Conservation (phyloP, 345 rosid species). For the Crucihimalaya himalaica region DNA sequence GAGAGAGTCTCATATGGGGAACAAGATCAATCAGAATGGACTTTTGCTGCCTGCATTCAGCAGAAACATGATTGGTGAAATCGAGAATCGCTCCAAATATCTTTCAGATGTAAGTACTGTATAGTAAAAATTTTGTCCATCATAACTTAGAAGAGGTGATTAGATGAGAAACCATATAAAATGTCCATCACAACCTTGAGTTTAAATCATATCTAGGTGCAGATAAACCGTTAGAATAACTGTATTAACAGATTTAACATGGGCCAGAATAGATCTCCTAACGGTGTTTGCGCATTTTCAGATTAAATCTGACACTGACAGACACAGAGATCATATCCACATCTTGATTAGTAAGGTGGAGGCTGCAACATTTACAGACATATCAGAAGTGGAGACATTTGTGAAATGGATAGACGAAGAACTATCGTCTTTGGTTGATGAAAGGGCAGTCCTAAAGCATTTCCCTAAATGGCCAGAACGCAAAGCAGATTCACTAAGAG, state of each 20-base stretch:
- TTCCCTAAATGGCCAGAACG: slow-evolving; percentile 92
- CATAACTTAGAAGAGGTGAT: neutral
- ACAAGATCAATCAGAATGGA: slow-evolving; percentile 46
- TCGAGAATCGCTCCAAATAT: slow-evolving; percentile 88
- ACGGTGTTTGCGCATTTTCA: slow-evolving; percentile 39
- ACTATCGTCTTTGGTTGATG: slow-evolving; percentile 80
- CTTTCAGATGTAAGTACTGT: slow-evolving; percentile 77
- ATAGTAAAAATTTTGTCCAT: neutral
- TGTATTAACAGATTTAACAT: slow-evolving; percentile 2
- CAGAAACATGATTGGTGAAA: slow-evolving; percentile 91
- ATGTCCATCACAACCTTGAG: neutral
- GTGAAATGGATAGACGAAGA: slow-evolving; percentile 84
- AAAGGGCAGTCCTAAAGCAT: slow-evolving; percentile 95
- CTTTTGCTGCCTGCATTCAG: slow-evolving; percentile 47
- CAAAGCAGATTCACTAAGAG: slow-evolving; percentile 83
- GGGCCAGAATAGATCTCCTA: neutral
- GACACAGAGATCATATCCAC: slow-evolving; percentile 68
- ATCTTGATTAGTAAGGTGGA: slow-evolving; percentile 74
- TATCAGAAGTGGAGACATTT: slow-evolving; percentile 73
- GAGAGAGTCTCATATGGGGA: slow-evolving; percentile 58
- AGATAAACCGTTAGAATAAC: neutral
- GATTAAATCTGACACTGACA: slow-evolving; percentile 85
- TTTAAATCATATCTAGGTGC: slow-evolving; percentile 1
- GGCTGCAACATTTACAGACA: slow-evolving; percentile 57
- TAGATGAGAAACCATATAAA: neutral